phyloP scores from a whole-genome alignment of 2,329 filamentous ascomycete species.

The Colletotrichum spinosum region DNA sequence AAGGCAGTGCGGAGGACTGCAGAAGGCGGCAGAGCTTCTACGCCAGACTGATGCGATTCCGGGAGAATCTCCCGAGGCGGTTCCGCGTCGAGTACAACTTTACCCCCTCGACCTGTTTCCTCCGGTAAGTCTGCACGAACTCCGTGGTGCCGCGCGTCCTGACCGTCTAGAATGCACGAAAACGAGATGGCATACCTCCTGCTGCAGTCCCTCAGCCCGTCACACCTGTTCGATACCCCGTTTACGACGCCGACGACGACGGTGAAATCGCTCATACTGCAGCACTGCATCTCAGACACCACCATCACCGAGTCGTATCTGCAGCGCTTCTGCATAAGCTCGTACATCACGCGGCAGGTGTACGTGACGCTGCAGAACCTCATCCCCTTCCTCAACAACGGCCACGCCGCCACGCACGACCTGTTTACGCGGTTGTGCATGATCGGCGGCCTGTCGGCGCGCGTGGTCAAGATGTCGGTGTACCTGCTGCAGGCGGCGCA shows the following conservation, averaged over 20 bases:
- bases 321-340: slow-evolving; percentile 13
- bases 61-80: slow-evolving; percentile 7
- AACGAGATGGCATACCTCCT: slow-evolving; percentile 32
- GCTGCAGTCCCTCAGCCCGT: slow-evolving; percentile 21
- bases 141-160: too few relatives aligned
- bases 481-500: slow-evolving; percentile 32
- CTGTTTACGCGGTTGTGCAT: slow-evolving; percentile 33
- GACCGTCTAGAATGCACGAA: slow-evolving; percentile 26
- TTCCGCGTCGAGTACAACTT: slow-evolving; percentile 28
- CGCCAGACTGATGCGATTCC: slow-evolving; percentile 20
- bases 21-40: slow-evolving; percentile 20
- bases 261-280: slow-evolving; percentile 25
- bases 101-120: slow-evolving; percentile 21
- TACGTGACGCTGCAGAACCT: slow-evolving; percentile 32
- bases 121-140: neutral
- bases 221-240: slow-evolving; percentile 22
- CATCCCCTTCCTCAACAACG: slow-evolving; percentile 32
- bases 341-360: slow-evolving; percentile 28
- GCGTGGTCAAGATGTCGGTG: slow-evolving; percentile 33
- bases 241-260: slow-evolving; percentile 21
- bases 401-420: slow-evolving; percentile 19
- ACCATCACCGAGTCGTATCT: slow-evolving; percentile 28
- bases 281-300: slow-evolving; percentile 33
- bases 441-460: slow-evolving; percentile 31
- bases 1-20: slow-evolving; percentile 14